These are phyloP conservation scores for Tulasnella calospora DNA, from an alignment of 768 basidiomycete genomes.

Conservation along the genomic window DNA sequence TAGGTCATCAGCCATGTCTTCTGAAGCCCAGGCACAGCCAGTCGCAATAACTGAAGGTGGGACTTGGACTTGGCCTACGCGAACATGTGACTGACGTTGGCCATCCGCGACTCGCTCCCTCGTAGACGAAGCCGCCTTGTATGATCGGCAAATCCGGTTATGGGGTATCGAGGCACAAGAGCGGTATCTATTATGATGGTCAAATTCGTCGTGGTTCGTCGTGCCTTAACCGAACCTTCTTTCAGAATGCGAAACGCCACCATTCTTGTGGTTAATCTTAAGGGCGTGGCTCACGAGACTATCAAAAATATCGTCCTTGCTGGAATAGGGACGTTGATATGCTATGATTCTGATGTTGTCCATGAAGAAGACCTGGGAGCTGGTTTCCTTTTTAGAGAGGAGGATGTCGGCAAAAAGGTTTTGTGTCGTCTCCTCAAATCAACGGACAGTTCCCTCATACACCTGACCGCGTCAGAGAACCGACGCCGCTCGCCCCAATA, in stretches of 20 bases:
- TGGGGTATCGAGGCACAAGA: conserved; percentile 99
- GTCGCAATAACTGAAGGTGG: neutral
- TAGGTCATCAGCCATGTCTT: neutral
- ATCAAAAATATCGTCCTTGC: conserved; percentile 98
- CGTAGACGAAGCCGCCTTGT: conserved; percentile 69
- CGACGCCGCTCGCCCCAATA: conserved; percentile 74
- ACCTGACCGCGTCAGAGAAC: conserved; percentile 55
- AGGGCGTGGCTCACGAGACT: conserved; percentile 83
- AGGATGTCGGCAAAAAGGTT: conserved; percentile 87
- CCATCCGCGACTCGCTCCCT: neutral
- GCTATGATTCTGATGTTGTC: conserved; percentile 75
- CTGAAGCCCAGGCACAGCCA: neutral
- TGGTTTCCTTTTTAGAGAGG: conserved; percentile 90
- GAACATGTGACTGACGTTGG: neutral
- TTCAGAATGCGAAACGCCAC: conserved; percentile 89
- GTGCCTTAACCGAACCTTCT: too few species aligned
- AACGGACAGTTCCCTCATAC: neutral
- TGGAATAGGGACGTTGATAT: conserved; percentile 83
- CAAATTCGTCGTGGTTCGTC: too few species aligned
- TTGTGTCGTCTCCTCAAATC: conserved; percentile 23
- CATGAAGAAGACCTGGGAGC: conserved; percentile 80
- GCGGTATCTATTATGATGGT: conserved; percentile 47
- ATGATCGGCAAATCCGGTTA: conserved; percentile 93
- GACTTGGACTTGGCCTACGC: neutral
- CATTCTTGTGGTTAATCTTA: conserved; percentile 72